Percentiles rank a stretch among this genome's conserved stretches.
These are phyloP conservation scores for Cladorrhinum samala DNA, from an alignment of 495 filamentous ascomycete genomes.

Conservation along the genomic window DNA sequence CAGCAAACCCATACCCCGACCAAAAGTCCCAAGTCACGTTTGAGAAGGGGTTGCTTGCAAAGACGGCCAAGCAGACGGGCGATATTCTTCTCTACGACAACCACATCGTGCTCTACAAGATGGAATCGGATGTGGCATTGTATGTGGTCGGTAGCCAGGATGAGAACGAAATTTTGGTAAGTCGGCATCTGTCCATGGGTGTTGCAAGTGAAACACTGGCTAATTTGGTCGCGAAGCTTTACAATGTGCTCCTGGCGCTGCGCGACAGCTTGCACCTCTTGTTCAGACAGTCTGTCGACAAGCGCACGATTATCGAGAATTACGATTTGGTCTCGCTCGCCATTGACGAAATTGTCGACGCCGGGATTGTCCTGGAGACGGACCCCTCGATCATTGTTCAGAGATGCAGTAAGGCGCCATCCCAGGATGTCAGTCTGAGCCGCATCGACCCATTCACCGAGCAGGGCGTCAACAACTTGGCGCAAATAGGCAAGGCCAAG, in stretches of 20 bases:
- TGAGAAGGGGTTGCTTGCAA: constrained; percentile 91
- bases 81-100: constrained; percentile 97
- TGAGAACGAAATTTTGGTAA: constrained; percentile 95
- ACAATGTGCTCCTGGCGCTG: constrained; percentile 83
- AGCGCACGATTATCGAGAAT: constrained; percentile 95
- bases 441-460: constrained; percentile 86
- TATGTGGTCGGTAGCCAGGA: constrained; percentile 82
- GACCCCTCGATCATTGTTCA: constrained; percentile 89
- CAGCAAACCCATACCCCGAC: constrained; percentile 73
- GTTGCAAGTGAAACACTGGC: too few species aligned
- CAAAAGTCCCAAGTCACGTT: constrained; percentile 90
- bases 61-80: constrained; percentile 89
- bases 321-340: constrained; percentile 88
- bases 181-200: too few species aligned
- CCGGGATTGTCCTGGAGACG: constrained; percentile 94
- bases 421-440: constrained; percentile 84
- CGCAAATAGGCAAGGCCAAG: constrained; percentile 91
- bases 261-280: constrained; percentile 85
- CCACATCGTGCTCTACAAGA: constrained; percentile 92
- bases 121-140: constrained; percentile 93
- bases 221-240: too few species aligned
- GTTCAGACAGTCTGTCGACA: constrained; percentile 93
- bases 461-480: constrained; percentile 90
- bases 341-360: constrained; percentile 93
- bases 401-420: constrained; percentile 84